phyloP scores from a whole-genome alignment of 257 asterid species.

The Solanum ossicruentum region DNA sequence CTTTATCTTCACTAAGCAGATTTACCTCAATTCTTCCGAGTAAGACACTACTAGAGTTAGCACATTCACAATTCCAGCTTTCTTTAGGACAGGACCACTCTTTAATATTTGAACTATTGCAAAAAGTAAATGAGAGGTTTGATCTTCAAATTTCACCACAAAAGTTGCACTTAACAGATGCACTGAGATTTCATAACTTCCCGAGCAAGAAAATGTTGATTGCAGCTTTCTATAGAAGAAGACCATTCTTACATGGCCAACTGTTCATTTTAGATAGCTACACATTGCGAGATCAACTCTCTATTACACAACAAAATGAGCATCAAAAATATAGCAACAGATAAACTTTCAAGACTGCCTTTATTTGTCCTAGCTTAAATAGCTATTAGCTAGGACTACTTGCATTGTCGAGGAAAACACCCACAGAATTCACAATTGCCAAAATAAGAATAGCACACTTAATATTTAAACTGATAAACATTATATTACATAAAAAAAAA shows the following conservation, averaged over 20 bases:
- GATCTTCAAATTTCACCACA: not conserved
- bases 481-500: not conserved
- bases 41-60: not conserved
- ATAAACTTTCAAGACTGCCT: too few species aligned
- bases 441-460: not conserved
- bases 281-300: too few species aligned
- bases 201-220: not conserved
- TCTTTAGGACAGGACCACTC: not conserved
- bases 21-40: not conserved
- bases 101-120: not conserved
- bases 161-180: not conserved
- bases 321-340: too few species aligned
- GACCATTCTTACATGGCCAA: too few species aligned
- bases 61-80: not conserved
- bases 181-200: not conserved
- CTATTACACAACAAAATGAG: too few species aligned
- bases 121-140: not conserved
- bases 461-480: too few species aligned
- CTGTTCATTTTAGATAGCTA: too few species aligned
- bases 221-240: not conserved
- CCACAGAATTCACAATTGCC: not conserved
- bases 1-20: not conserved
- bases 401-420: not conserved
- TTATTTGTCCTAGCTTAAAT: not conserved
- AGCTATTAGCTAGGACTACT: not conserved